These are phyloP conservation scores for Chytriomyces confervae DNA, from an alignment of 192 early-diverging fungal genomes.

Conservation along the genomic window DNA sequence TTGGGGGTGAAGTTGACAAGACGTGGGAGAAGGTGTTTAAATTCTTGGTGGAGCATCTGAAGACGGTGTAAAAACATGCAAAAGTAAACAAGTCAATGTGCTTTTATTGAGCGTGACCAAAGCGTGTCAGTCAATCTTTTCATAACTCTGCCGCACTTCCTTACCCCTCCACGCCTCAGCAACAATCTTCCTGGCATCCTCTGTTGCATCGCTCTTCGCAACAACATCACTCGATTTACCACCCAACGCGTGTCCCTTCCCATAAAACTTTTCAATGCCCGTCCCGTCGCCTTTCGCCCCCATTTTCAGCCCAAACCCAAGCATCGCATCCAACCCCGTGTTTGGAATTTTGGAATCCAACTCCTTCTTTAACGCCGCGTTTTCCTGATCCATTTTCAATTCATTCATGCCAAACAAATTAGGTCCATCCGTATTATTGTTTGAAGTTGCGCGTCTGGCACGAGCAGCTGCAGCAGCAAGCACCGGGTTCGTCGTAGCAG, in stretches of 20 bases:
- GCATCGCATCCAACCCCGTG: constrained; percentile 34
- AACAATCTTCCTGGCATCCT: background rate
- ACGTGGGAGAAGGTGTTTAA: constrained; percentile 37
- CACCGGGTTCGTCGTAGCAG: background rate
- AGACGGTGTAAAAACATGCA: constrained; percentile 24
- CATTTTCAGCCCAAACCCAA: constrained; percentile 27
- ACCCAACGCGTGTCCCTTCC: constrained; percentile 13
- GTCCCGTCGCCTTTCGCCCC: constrained; percentile 5
- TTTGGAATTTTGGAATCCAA: constrained; percentile 18
- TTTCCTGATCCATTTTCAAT: constrained; percentile 3
- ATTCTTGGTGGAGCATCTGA: constrained; percentile 39
- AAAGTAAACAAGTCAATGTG: too few species aligned
- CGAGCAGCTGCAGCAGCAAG: constrained; percentile 1
- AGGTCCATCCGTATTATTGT: background rate
- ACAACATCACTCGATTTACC: background rate
- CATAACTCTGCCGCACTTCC: background rate
- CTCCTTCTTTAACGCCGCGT: background rate
- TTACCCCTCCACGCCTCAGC: background rate
- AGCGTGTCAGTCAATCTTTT: constrained; percentile 9
- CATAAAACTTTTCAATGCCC: constrained; percentile 27
- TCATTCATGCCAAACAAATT: constrained; percentile 19
- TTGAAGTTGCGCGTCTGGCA: background rate
- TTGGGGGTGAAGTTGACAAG: constrained; percentile 31
- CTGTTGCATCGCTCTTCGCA: background rate
- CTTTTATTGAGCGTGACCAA: too few species aligned